These are phyloP conservation scores for Cutaneotrichosporon sp. DNA, from an alignment of 1,284 basidiomycete species.

Conservation along the genomic window DNA sequence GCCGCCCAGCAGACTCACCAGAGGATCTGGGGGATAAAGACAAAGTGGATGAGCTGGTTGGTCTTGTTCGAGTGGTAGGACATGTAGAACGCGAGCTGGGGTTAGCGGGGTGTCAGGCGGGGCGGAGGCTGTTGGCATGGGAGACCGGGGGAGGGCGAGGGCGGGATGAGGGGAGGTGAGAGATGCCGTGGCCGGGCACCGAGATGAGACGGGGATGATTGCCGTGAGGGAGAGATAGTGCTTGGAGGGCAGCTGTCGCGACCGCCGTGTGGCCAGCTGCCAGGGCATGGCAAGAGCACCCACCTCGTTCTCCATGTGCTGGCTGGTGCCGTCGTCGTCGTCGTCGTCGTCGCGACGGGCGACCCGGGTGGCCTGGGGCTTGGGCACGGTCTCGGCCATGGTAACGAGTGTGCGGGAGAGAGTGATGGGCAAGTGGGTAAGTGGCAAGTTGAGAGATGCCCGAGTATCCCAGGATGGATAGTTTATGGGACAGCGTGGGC, in stretches of 20 bases:
- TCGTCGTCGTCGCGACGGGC: neutral
- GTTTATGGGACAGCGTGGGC: no score
- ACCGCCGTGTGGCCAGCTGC: no score
- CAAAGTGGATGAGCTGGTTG: slow-evolving; percentile 77
- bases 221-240: neutral
- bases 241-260: neutral
- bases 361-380: neutral
- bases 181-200: no score
- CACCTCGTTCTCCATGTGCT: slow-evolving; percentile 42
- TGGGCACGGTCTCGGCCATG: slow-evolving; percentile 10
- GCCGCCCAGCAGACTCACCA: slow-evolving; percentile 62
- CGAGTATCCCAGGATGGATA: neutral
- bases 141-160: neutral
- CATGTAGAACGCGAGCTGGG: slow-evolving; percentile 79
- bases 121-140: neutral
- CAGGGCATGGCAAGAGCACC: neutral
- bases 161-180: neutral
- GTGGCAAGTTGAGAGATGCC: neutral
- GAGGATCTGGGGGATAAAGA: slow-evolving; percentile 76
- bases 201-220: no score
- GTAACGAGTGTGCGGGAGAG: neutral
- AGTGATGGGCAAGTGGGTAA: neutral
- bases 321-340: neutral
- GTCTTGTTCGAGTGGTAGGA: slow-evolving; percentile 79
- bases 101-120: neutral